Conservation (phyloP, 192 early-diverging fungal species). For the Coemansia sp. region DNA sequence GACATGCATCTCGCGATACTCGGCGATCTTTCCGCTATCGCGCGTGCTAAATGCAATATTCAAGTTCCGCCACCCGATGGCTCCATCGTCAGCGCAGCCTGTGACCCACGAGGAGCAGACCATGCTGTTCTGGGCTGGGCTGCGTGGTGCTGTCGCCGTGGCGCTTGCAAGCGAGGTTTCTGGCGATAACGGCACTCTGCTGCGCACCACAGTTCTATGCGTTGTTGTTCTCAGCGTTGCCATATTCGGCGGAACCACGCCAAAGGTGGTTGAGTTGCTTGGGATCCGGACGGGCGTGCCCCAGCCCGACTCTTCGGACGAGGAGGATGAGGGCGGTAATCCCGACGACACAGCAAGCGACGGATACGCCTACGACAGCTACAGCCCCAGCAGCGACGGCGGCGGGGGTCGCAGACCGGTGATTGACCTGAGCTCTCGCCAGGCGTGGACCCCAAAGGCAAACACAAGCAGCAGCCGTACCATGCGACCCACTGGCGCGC, state of each 20-base stretch:
- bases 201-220: constrained; percentile 87
- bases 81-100: constrained; percentile 55
- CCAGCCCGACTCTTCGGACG: constrained; percentile 52
- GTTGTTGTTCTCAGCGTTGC: constrained; percentile 90
- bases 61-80: constrained; percentile 55
- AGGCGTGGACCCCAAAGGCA: constrained; percentile 8
- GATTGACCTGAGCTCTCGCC: constrained; percentile 22
- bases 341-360: constrained; percentile 2
- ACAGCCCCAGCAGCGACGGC: constrained; percentile 5
- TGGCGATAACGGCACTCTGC: constrained; percentile 65
- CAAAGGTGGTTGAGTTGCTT: constrained; percentile 72
- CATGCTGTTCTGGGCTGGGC: constrained; percentile 95
- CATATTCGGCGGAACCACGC: constrained; percentile 90
- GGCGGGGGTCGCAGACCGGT: constrained; percentile 9
- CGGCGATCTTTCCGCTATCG: constrained; percentile 82
- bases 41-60: constrained; percentile 76
- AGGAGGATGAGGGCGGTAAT: constrained; percentile 25
- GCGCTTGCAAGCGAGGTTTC: constrained; percentile 84
- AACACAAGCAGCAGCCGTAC: background rate
- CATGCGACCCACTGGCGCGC: background rate
- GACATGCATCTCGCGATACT: constrained; percentile 84
- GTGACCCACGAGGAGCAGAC: constrained; percentile 65
- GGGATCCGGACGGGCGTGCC: constrained; percentile 74
- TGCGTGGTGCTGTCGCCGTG: constrained; percentile 96
- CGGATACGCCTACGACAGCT: constrained; percentile 2